A percentile compares a stretch with the other conserved stretches of the same genome.
These are phyloP conservation scores for Saccharum spontaneum DNA, from an alignment of 176 grass and related monocot genomes.

Conservation along the genomic window DNA sequence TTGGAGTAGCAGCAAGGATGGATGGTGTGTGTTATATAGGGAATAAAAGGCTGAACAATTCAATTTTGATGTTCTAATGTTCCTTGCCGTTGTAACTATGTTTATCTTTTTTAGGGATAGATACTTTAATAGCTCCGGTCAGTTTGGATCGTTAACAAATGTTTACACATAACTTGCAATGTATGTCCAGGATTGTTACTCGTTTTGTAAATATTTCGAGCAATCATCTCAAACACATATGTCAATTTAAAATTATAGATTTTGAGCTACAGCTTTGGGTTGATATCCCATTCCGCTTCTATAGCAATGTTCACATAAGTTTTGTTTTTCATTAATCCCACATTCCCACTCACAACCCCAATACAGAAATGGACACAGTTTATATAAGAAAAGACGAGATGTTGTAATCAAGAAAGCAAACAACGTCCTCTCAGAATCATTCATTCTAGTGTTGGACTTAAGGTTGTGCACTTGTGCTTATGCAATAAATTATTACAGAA, in stretches of 20 bases:
- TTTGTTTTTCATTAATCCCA: no score
- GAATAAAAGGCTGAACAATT: not conserved
- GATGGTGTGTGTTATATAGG: not conserved
- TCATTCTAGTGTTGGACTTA: no score
- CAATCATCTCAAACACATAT: not conserved
- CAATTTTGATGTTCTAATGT: slow-evolving; percentile 1
- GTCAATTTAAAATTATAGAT: not conserved
- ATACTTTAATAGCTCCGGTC: not conserved
- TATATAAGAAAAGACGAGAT: no score
- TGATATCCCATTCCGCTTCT: not conserved
- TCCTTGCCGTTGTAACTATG: not conserved
- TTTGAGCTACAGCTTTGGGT: not conserved
- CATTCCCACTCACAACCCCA: no score
- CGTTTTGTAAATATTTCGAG: not conserved
- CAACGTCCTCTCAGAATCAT: no score
- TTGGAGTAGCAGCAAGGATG: not conserved
- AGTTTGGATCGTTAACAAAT: not conserved
- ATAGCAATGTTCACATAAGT: not conserved
- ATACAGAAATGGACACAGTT: no score
- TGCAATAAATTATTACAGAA: no score
- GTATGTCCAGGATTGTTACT: not conserved
- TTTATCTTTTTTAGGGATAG: not conserved
- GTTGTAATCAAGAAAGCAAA: no score
- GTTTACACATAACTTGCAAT: no score
- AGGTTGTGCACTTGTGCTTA: no score